Conservation (phyloP, 2,329 filamentous ascomycete genomes). For the Calonectria pseudoreteaudii region DNA sequence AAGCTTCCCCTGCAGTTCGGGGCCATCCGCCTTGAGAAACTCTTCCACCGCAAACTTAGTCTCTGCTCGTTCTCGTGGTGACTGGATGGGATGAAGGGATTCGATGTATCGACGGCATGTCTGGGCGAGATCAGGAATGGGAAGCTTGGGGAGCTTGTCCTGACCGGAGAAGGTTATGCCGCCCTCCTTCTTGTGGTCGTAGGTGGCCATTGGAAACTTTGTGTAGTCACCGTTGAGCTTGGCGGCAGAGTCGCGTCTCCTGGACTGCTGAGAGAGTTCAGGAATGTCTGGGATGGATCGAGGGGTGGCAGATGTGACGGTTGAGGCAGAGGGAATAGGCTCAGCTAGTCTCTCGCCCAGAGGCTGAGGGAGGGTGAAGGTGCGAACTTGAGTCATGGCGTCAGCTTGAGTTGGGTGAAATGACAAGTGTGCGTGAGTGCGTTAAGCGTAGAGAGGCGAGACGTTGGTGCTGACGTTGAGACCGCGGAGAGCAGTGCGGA, state of each 20-base stretch:
- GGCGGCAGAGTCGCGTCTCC: slow-evolving; percentile 33
- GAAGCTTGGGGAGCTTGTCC: slow-evolving; percentile 89
- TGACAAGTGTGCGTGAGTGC: slow-evolving; percentile 14
- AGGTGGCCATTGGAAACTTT: slow-evolving; percentile 64
- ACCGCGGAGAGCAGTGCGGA: slow-evolving; percentile 88
- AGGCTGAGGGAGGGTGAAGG: slow-evolving; percentile 73
- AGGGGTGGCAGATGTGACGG: slow-evolving; percentile 50
- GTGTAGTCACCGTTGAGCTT: slow-evolving; percentile 50
- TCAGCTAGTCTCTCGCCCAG: slow-evolving; percentile 76
- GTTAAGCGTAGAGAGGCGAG: slow-evolving; percentile 78
- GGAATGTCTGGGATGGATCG: slow-evolving; percentile 55
- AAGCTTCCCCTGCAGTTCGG: slow-evolving; percentile 86
- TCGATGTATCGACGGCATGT: slow-evolving; percentile 85
- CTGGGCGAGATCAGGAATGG: slow-evolving; percentile 87
- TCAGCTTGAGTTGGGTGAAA: slow-evolving; percentile 38
- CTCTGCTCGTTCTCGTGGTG: slow-evolving; percentile 82
- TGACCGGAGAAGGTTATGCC: slow-evolving; percentile 92
- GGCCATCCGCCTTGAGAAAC: slow-evolving; percentile 85
- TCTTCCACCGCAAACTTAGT: slow-evolving; percentile 84
- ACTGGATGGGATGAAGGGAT: slow-evolving; percentile 84
- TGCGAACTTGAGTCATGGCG: slow-evolving; percentile 52
- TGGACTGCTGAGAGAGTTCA: slow-evolving; percentile 36
- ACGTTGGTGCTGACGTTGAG: slow-evolving; percentile 84
- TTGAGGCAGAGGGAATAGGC: slow-evolving; percentile 29
- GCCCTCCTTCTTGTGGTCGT: slow-evolving; percentile 67